A percentile compares a stretch with the other conserved stretches of the same genome.
These are phyloP conservation scores for Pichia nanzhaoensis DNA, from an alignment of 805 yeast genomes.

Conservation along the genomic window DNA sequence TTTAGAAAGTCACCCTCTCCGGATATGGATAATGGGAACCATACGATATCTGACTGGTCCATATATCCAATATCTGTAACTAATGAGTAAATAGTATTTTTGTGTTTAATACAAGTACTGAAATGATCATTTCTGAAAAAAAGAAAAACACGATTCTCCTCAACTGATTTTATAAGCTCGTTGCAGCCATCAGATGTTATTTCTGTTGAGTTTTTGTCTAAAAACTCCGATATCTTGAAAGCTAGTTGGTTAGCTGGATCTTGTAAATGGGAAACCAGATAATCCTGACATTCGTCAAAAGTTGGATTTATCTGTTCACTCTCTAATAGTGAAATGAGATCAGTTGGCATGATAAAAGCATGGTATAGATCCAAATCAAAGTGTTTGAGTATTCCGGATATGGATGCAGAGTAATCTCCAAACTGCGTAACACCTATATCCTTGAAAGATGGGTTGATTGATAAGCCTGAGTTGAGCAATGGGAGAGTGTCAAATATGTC, in stretches of 20 bases:
- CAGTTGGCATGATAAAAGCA: constrained; percentile 46
- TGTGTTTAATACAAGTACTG: constrained; percentile 46
- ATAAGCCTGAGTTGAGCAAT: constrained; percentile 51
- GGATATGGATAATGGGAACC: constrained; percentile 76
- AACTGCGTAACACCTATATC: constrained; percentile 25
- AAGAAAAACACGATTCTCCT: constrained; percentile 52
- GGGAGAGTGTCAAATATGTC: constrained; percentile 8
- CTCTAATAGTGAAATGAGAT: not conserved
- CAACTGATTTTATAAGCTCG: constrained; percentile 29
- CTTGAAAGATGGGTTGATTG: constrained; percentile 63
- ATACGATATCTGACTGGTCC: constrained; percentile 47
- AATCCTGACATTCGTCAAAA: constrained; percentile 29
- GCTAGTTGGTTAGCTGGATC: constrained; percentile 9
- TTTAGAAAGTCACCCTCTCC: constrained; percentile 56
- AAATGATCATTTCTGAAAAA: constrained; percentile 90
- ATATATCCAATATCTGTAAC: constrained; percentile 69
- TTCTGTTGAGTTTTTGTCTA: constrained; percentile 65
- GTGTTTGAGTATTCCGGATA: constrained; percentile 18
- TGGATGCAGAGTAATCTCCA: constrained; percentile 15
- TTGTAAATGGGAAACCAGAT: constrained; percentile 16
- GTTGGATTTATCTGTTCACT: constrained; percentile 1
- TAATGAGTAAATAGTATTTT: constrained; percentile 48
- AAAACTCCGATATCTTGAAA: constrained; percentile 29
- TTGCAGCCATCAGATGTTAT: constrained; percentile 62
- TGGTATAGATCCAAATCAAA: constrained; percentile 48